These are phyloP conservation scores for Debaryomyces tyrocola DNA, from an alignment of 805 yeast genomes.

Conservation along the genomic window DNA sequence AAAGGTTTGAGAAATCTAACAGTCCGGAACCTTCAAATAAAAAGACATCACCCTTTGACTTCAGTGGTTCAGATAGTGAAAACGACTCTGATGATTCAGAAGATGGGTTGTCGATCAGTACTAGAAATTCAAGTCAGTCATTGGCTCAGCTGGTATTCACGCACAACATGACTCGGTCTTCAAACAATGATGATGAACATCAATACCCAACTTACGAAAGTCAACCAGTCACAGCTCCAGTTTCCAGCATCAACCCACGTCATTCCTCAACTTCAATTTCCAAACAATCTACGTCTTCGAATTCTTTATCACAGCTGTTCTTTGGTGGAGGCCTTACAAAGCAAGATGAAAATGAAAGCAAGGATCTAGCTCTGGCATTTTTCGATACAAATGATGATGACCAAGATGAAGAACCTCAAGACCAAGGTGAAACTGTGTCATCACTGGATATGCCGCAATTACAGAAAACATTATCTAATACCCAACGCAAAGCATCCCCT, in stretches of 20 bases:
- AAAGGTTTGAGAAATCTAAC: background rate
- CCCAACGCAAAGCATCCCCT: slow-evolving; percentile 38
- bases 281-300: slow-evolving; percentile 43
- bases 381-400: background rate
- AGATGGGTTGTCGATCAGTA: slow-evolving; percentile 38
- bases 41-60: too few relatives aligned
- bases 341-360: slow-evolving; percentile 1
- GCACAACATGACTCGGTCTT: slow-evolving; percentile 10
- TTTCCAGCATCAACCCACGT: slow-evolving; percentile 31
- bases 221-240: slow-evolving; percentile 26
- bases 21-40: background rate
- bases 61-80: too few relatives aligned
- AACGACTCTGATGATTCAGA: slow-evolving; percentile 20
- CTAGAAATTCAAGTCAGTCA: slow-evolving; percentile 42
- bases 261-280: slow-evolving; percentile 34
- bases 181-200: slow-evolving; percentile 13
- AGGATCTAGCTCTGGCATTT: slow-evolving; percentile 7
- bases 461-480: slow-evolving; percentile 8
- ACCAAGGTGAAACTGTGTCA: slow-evolving; percentile 1
- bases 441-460: background rate
- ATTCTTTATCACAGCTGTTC: slow-evolving; percentile 38
- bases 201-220: slow-evolving; percentile 17
- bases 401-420: background rate
- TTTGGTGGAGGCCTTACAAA: slow-evolving; percentile 23
- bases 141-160: slow-evolving; percentile 43